Evolutionary conservation across 148 eudicot genomes (phyloP), one percentile per base, ranked within the genome.

Genomic region (Vaccinium corymbosum): DNA sequence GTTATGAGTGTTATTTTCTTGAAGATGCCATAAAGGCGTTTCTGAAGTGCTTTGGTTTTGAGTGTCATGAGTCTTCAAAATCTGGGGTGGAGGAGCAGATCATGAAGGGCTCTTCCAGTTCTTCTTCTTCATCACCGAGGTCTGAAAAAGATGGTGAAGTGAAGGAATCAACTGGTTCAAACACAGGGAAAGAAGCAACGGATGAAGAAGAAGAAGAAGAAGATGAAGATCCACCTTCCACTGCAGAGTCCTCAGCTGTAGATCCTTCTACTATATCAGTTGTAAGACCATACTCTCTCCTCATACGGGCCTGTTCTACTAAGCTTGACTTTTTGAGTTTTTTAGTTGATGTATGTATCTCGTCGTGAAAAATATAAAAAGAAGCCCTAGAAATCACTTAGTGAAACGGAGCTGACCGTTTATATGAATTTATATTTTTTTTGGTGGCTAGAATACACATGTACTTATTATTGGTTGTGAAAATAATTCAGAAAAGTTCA

Each of bases 251-350:
- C 32, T 29, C 20, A n/a, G 42, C 8, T 22, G 35, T 14, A 22
- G 80, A 42, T 42, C 46, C 14, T 78, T 32, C 80, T 12, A 46
- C 64, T 10, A 77, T 27, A 4, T 25, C 81, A 52, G 48, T 25
- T 22, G 81, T 78, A 52, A 78, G 50, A 11, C 64, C 35, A 17
- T 29, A 4, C 49, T 78, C 48, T 78, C 79, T 75, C 79, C 35
- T 42, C 46, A 42, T 42, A 42, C 6, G 46, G 46, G 0, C 46
- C 6, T 3, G 6, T 42, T 42, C 6, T 6, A 42, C 46, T 42
- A 42, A 42, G 46, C 6, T 42, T 42, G 4, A 42, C 6, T 42
- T 42, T 42, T 42, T 42, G 46, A 0, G 6, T 4, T 42, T 42
- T 42, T 42, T 42, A 42, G 6, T 4, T 42, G 7, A 42, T 4